Base-by-base conservation (phyloP, 2,329 filamentous ascomycete genomes). In the Beauveria varroae region DNA sequence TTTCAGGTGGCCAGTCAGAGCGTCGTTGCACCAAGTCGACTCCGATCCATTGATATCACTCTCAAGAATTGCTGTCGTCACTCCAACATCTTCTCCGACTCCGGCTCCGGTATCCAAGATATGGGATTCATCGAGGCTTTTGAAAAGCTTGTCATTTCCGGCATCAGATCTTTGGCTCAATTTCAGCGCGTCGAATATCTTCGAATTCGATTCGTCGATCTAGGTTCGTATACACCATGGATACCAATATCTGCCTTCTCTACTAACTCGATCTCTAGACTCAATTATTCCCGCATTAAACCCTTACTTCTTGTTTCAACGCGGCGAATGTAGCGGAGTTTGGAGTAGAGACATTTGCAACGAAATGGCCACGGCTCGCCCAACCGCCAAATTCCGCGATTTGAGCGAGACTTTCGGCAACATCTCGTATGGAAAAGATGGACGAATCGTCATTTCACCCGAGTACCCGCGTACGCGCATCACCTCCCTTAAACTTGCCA, bases 31-130 rank as follows among this genome's bases (percentile, higher is more conserved):
- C 72, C 79, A 18, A 78, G 79, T 8, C 75, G 75, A 18, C 79
- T 91, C 50, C 85, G 84, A 72, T 86, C 85, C 1, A 79, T 91
- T 24, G 88, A 91, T 67, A 73, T 91, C 50, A 86, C 87, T 0
- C 86, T 91, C 60, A 90, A 90, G 74, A 90, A 90, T 64, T 88
- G 87, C 70, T 92, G 89, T 67, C 82, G 87, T 3, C 75, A 79
- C 49, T 71, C 78, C 63, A 72, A 74, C 52, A 75, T 75, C 64
- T 86, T 79, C 76, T 81, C 85, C 64, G 86, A 89, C 65, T 81
- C 82, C 0, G 86, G 86, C 3, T 87, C 86, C 2, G 87, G 87
- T 0, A 88, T 91, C 63, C 86, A 86, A 22, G 87, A 90, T 67
- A 82, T 87, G 76, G 79, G 83, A 34, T 92, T 91, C 65, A 90